phyloP scores from a whole-genome alignment of 2,329 filamentous ascomycete species.

The Claviceps capensis region DNA sequence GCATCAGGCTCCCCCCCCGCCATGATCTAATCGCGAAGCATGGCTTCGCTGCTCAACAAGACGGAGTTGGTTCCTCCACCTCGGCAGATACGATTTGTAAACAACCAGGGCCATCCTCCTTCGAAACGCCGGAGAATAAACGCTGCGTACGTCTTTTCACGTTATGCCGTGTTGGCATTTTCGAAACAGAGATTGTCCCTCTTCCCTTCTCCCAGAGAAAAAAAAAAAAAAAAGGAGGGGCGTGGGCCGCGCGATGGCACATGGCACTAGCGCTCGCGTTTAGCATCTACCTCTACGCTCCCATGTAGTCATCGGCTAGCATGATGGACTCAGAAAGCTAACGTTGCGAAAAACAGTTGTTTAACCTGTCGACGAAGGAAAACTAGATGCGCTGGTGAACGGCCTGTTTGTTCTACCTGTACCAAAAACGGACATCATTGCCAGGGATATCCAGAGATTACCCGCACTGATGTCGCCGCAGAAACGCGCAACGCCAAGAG shows the following conservation, averaged over 20 bases:
- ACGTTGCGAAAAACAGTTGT: conserved; percentile 31
- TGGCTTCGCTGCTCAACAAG: conserved; percentile 32
- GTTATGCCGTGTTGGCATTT: neutral
- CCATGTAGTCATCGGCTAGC: neutral
- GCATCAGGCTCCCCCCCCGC: conserved; percentile 11
- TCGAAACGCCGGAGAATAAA: conserved; percentile 68
- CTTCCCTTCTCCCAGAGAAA: neutral
- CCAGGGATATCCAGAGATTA: conserved; percentile 48
- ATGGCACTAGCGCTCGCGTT: neutral
- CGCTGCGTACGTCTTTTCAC: conserved; percentile 47
- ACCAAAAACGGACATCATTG: conserved; percentile 57
- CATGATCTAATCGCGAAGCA: conserved; percentile 23
- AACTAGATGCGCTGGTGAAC: conserved; percentile 61
- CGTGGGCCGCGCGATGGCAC: too few species aligned
- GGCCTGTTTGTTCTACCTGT: conserved; percentile 59
- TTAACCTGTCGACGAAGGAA: conserved; percentile 64
- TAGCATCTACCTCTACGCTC: neutral
- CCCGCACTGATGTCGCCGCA: conserved; percentile 28
- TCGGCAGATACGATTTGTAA: conserved; percentile 62
- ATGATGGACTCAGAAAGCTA: neutral
- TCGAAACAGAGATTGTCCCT: neutral
- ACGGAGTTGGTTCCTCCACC: conserved; percentile 26
- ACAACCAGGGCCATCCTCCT: conserved; percentile 68
- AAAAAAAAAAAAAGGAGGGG: too few species aligned
- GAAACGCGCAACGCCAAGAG: conserved; percentile 10